phyloP scores from a whole-genome alignment of 345 rosid genomes.

The Rhizophora apiculata region DNA sequence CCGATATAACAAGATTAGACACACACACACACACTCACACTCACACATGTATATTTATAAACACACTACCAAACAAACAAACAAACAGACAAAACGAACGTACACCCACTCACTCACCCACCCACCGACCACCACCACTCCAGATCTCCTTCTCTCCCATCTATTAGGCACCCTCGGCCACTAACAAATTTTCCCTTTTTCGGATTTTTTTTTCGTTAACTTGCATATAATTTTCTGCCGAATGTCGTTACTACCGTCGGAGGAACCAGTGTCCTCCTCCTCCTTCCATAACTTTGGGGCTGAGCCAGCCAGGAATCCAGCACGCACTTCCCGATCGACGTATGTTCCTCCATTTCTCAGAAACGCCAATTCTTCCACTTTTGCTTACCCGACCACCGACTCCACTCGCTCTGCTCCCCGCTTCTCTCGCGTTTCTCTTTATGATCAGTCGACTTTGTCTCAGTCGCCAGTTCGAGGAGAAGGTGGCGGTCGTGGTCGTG shows the following conservation, averaged over 20 bases:
- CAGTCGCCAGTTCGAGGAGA: not conserved
- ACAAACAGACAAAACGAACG: too few species aligned
- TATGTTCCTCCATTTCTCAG: constrained; percentile 38
- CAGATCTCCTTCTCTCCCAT: too few species aligned
- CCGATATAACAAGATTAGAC: too few species aligned
- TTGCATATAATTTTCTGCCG: too few species aligned
- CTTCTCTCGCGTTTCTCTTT: constrained; percentile 8
- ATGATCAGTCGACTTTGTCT: not conserved
- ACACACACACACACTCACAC: too few species aligned
- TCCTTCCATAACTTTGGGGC: not conserved
- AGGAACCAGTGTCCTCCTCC: not conserved
- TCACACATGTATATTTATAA: too few species aligned
- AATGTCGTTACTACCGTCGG: not conserved
- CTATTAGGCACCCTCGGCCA: too few species aligned
- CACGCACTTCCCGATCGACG: constrained; percentile 20
- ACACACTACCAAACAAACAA: too few species aligned
- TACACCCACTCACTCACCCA: too few species aligned
- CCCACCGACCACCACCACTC: too few species aligned
- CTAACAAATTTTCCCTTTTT: too few species aligned
- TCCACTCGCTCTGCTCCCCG: constrained; percentile 11
- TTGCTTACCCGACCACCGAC: not conserved
- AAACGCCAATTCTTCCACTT: not conserved
- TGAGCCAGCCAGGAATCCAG: constrained; percentile 17
- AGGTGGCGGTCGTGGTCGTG: constrained; percentile 5
- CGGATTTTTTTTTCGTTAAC: too few species aligned